Base-by-base conservation (phyloP, 2,329 filamentous ascomycete species). In the Periconia sp. region DNA sequence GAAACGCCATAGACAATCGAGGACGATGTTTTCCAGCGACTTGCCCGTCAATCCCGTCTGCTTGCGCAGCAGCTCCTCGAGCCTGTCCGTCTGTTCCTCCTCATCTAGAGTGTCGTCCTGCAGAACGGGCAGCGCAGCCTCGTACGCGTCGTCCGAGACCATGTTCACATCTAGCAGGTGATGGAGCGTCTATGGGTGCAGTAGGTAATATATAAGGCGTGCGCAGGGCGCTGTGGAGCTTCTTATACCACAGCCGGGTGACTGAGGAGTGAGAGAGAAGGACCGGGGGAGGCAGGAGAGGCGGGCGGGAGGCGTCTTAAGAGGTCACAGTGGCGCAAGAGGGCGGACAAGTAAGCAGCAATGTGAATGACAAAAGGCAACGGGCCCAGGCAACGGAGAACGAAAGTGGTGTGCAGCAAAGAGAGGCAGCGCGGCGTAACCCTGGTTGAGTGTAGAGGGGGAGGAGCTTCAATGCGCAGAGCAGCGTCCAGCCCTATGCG, bases 71-170 rank as follows among this genome's bases (percentile, higher is more conserved):
- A 97, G 81, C 61, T 92, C 89, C 77, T 97, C 92, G 49, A 97
- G 81, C 76, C 85, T 90, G 76, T 97, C 93, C 46, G 90, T 93
- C 81, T 94, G 96, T 70, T 97, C 93, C 76, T 99, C 94, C 59
- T 97, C 94, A 66, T 96, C 91, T 57, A 96, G 81, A 51, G 82
- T 81, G 54, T 85, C 78, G 76, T 97, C 88, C 78, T 94, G 87
- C 60, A 99, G 84, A 70, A 97, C 85, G 49, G 91, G 90, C 72
- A 95, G 85, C 74, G 92, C 96, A 68, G 94, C 84, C 66, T 97
- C 92, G 79, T 95, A 96, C 52, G 93, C 86, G 65, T 92, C 87
- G 81, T 97, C 93, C 66, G 92, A 90, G 58, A 96, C 87, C 93
- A 97, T 97, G 17, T 30, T 41, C 8, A 27, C 23, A 27, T 27